Evolutionary conservation across 768 basidiomycete species (phyloP), one percentile per base, ranked within the genome.

Genomic region (Chalciporus piperatus): DNA sequence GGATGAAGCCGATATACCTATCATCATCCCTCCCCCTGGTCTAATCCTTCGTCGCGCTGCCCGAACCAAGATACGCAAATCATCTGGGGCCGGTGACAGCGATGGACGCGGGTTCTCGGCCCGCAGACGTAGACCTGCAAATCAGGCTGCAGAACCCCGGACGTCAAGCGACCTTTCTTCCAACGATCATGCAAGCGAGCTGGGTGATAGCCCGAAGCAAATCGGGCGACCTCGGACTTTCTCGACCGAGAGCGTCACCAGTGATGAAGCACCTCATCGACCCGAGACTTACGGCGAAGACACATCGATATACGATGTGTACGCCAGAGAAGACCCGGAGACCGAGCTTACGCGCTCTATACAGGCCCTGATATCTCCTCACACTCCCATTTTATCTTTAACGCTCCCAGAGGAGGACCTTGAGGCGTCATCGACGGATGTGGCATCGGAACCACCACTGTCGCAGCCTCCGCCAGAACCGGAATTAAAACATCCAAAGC

Each of bases 1-100:
- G 9, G 92, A 93, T 54, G 92, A 92, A 59, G 84, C 84, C 5
- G 92, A 97, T 68, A 80, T 81, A n/a, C 95, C 95, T 20, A 89
- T 97, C 62, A 90, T 97, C 54, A 58, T 72, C 17, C 89, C 92
- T 41, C 87, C 85, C 22, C 92, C 92, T 1, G 90, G 90, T 7
- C 89, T 85, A 67, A 92, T 94, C 59, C 78, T 99, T 12, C 88
- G 93, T 19, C 87, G 97, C 33, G 83, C 93, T 10, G 93, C 93
- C 4, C 84, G 96, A 13, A 99, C 97, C 1, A 94, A 93, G 74
- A 97, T 98, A 59, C 87, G 96, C 32, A 99, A 98, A 72, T 76
- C 85, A 13, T 80, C 82, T 6, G 67, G 87, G 6, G 77, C 81
- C 13, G 89, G 84, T 20, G 91, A 89, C 68, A 89, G 87, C 11